A percentile compares a stretch with the other conserved stretches of the same genome.
Conservation (phyloP, 2,329 filamentous ascomycete species). For the Paracoccidioides lutzii region DNA sequence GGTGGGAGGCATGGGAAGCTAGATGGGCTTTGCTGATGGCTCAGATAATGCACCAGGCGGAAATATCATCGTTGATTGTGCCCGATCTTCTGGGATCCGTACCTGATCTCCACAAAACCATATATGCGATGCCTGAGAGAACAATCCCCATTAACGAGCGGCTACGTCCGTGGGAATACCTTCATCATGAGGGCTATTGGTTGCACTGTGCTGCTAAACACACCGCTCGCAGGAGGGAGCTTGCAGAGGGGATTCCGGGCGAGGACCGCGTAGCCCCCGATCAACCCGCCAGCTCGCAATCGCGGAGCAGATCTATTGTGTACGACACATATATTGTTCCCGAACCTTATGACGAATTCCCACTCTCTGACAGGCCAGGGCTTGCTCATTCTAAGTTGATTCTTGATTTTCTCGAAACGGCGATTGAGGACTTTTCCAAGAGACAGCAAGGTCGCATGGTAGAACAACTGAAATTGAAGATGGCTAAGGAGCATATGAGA, state of each 20-base stretch:
- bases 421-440: constrained; percentile 39
- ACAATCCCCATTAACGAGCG: constrained; percentile 36
- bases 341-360: constrained; percentile 44
- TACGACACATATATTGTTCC: constrained; percentile 51
- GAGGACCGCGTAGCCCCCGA: constrained; percentile 45
- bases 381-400: constrained; percentile 43
- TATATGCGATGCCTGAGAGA: constrained; percentile 41
- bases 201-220: constrained; percentile 41
- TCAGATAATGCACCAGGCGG: constrained; percentile 42
- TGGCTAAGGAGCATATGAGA: constrained; percentile 42
- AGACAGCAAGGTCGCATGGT: constrained; percentile 42
- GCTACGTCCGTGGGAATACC: constrained; percentile 43
- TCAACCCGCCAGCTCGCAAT: constrained; percentile 42
- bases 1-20: constrained; percentile 88
- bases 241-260: constrained; percentile 44
- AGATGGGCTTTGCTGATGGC: constrained; percentile 54
- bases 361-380: constrained; percentile 30
- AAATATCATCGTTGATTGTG: constrained; percentile 34
- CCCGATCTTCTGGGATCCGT: constrained; percentile 15
- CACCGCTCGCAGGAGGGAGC: constrained; percentile 36
- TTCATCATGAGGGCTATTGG: constrained; percentile 54
- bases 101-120: constrained; percentile 20
- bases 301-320: constrained; percentile 39
- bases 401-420: constrained; percentile 33
- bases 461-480: constrained; percentile 42